Evolutionary conservation across 2,329 filamentous ascomycete genomes (phyloP).

Genomic region (Apiospora arundinis): DNA sequence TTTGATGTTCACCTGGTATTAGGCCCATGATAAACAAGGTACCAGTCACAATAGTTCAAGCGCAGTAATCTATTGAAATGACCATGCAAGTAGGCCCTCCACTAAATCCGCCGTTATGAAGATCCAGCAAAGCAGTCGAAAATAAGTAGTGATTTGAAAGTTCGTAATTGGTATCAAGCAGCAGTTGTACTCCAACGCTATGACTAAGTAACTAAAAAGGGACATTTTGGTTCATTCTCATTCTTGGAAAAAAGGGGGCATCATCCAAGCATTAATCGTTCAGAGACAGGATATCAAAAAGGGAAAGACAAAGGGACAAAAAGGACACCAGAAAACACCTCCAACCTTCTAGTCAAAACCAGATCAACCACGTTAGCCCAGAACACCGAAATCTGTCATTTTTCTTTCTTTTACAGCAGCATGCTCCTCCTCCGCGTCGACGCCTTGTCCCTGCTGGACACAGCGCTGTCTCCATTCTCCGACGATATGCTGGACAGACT

Average conservation of each 20-base stretch:
- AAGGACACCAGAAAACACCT: slow-evolving; percentile 22
- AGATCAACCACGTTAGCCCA: background rate
- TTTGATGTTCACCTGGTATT: too few relatives aligned
- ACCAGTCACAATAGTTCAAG: background rate
- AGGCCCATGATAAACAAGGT: too few relatives aligned
- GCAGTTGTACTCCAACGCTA: slow-evolving; percentile 21
- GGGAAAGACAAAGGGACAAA: background rate
- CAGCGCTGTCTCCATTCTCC: slow-evolving; percentile 33
- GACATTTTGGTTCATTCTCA: background rate
- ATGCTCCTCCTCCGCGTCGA: slow-evolving; percentile 61
- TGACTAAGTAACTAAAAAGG: slow-evolving; percentile 8
- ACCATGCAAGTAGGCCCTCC: background rate
- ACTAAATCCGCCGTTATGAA: background rate
- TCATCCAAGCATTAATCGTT: slow-evolving; percentile 20
- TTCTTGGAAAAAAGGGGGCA: slow-evolving; percentile 1
- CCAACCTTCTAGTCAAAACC: background rate
- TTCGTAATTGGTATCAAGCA: slow-evolving; percentile 14
- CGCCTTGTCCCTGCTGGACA: slow-evolving; percentile 37
- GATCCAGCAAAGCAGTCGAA: background rate
- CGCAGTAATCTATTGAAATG: background rate
- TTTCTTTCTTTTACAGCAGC: slow-evolving; percentile 55
- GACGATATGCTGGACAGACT: slow-evolving; percentile 35
- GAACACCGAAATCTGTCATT: background rate
- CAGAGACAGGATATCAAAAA: slow-evolving; percentile 18
- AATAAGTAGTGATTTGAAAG: background rate